These are phyloP conservation scores for Flagelloscypha sp. DNA, from an alignment of 768 basidiomycete species.

Conservation along the genomic window DNA sequence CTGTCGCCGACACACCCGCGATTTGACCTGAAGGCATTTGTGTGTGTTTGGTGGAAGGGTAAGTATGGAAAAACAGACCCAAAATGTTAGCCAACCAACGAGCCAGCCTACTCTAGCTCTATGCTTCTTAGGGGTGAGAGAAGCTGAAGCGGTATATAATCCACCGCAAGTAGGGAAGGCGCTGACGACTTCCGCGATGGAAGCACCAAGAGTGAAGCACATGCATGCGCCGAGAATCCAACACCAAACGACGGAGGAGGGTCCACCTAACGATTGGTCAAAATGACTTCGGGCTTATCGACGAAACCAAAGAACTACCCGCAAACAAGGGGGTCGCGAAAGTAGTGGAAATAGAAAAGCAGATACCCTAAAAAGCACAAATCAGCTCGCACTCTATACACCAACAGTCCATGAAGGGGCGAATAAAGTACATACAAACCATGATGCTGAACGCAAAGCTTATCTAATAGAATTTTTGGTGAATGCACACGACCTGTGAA, in stretches of 20 bases:
- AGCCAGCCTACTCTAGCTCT: conserved; percentile 70
- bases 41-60: too few species aligned
- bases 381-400: too few species aligned
- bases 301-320: conserved; percentile 68
- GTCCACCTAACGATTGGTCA: too few species aligned
- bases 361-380: conserved; percentile 50
- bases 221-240: conserved; percentile 67
- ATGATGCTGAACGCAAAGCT: conserved; percentile 76
- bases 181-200: conserved; percentile 72
- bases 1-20: conserved; percentile 79
- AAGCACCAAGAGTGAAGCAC: conserved; percentile 68
- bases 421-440: too few species aligned
- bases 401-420: too few species aligned
- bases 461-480: too few species aligned
- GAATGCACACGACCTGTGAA: neutral
- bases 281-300: too few species aligned
- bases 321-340: conserved; percentile 66
- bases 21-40: conserved; percentile 65
- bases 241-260: conserved; percentile 52
- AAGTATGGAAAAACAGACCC: conserved; percentile 28
- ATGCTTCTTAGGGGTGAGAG: conserved; percentile 54
- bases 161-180: conserved; percentile 72
- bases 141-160: conserved; percentile 76
- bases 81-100: conserved; percentile 82
- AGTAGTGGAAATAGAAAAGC: conserved; percentile 70